phyloP scores from a whole-genome alignment of 2,329 filamentous ascomycete genomes.

The Aspergillus tanneri region DNA sequence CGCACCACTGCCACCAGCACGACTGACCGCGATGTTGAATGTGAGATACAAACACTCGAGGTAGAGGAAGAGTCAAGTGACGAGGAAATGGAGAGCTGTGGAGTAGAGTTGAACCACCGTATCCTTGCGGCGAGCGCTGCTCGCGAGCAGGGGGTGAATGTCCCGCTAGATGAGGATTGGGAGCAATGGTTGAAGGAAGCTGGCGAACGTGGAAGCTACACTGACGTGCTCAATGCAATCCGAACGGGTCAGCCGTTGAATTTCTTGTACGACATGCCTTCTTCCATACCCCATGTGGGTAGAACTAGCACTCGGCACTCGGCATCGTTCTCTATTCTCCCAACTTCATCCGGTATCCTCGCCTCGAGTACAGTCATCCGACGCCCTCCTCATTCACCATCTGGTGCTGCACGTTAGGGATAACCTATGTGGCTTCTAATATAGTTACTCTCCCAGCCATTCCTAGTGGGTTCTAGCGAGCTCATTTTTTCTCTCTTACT shows the following conservation, averaged over 20 bases:
- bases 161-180: constrained; percentile 50
- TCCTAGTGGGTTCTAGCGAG: constrained; percentile 1
- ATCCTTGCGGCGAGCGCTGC: constrained; percentile 55
- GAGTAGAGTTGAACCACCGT: constrained; percentile 52
- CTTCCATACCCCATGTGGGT: constrained; percentile 18
- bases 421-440: constrained; percentile 15
- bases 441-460: constrained; percentile 8
- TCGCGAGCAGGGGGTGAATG: constrained; percentile 49
- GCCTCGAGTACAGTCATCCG: constrained; percentile 23
- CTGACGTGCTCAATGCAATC: constrained; percentile 43
- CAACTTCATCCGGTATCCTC: constrained; percentile 23
- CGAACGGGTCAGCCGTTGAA: constrained; percentile 36
- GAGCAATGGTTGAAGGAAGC: constrained; percentile 61
- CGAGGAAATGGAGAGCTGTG: constrained; percentile 52
- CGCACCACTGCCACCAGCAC: constrained; percentile 24
- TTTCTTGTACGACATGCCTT: constrained; percentile 27
- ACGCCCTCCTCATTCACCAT: constrained; percentile 23
- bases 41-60: constrained; percentile 22
- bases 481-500: constrained; percentile 1
- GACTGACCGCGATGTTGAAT: constrained; percentile 26
- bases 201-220: constrained; percentile 50
- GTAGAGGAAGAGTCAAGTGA: constrained; percentile 46
- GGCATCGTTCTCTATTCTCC: constrained; percentile 22
- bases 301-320: constrained; percentile 20
- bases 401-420: constrained; percentile 29